Evolutionary conservation across 805 yeast species (phyloP).

Genomic region (Pichia sporocuriosa): DNA sequence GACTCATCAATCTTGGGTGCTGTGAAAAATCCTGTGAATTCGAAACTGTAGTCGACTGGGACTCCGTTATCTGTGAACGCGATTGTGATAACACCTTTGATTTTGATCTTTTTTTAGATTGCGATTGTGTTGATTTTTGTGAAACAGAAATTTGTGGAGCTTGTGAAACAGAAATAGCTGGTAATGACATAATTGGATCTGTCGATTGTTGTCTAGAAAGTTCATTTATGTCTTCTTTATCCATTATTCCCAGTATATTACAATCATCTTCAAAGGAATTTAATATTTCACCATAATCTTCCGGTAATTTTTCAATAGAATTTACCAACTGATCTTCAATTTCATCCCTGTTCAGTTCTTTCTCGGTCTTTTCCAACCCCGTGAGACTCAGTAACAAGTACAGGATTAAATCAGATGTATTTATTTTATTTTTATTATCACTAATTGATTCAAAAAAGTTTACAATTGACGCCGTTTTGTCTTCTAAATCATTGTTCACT

Average conservation of each 20-base stretch:
- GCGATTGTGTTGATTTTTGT: background rate
- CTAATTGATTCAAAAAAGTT: conserved; percentile 1
- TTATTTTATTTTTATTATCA: background rate
- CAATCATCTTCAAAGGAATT: conserved; percentile 13
- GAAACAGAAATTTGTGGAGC: background rate
- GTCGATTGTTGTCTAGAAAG: background rate
- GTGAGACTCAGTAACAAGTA: conserved; percentile 9
- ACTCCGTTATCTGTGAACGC: conserved; percentile 5
- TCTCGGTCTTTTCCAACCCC: conserved; percentile 3
- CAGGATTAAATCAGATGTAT: conserved; percentile 6
- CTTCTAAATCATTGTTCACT: background rate
- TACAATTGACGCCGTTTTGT: background rate
- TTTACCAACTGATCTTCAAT: conserved; percentile 3
- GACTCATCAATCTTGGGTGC: background rate
- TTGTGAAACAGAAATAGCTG: conserved; percentile 6
- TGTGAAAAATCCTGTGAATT: conserved; percentile 7
- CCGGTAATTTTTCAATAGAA: background rate
- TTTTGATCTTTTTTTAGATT: background rate
- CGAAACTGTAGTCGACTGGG: background rate
- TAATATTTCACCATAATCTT: conserved; percentile 8
- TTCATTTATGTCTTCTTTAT: conserved; percentile 3
- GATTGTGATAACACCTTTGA: background rate
- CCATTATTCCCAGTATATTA: conserved; percentile 8
- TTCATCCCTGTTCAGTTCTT: background rate
- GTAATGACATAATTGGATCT: background rate